Percentiles rank a stretch among this genome's conserved stretches.
Conservation (phyloP, 2,329 filamentous ascomycete species). For the Didymella arachidicola region DNA sequence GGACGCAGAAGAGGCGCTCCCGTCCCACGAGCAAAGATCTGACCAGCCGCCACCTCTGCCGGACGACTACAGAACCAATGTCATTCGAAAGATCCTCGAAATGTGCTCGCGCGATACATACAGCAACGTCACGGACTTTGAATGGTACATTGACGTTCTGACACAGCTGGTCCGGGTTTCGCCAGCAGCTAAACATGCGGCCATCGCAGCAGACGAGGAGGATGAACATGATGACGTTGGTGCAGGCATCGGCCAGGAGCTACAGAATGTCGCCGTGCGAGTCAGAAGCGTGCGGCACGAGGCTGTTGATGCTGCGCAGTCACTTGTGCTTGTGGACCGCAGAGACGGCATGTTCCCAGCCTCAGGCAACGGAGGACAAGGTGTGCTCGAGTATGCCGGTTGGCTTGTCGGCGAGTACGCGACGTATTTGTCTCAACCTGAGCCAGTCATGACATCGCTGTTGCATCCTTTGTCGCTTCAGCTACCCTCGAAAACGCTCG, state of each 20-base stretch:
- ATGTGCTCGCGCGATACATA: slow-evolving; percentile 95
- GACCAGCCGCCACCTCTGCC: slow-evolving; percentile 70
- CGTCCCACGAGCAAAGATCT: slow-evolving; percentile 58
- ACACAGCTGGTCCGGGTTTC: slow-evolving; percentile 80
- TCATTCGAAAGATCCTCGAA: slow-evolving; percentile 81
- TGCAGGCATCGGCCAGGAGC: slow-evolving; percentile 79
- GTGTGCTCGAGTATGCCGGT: slow-evolving; percentile 76
- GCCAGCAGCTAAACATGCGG: slow-evolving; percentile 57
- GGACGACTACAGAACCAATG: slow-evolving; percentile 83
- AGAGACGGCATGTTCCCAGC: slow-evolving; percentile 64
- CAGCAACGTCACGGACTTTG: slow-evolving; percentile 84
- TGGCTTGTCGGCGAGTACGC: slow-evolving; percentile 94
- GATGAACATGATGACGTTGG: slow-evolving; percentile 60
- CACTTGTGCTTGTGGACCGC: slow-evolving; percentile 71
- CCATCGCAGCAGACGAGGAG: slow-evolving; percentile 38
- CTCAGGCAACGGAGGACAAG: slow-evolving; percentile 60
- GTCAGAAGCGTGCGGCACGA: slow-evolving; percentile 82
- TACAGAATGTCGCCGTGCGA: slow-evolving; percentile 90
- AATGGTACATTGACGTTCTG: slow-evolving; percentile 95
- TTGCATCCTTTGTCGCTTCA: slow-evolving; percentile 70
- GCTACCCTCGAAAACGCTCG: slow-evolving; percentile 71
- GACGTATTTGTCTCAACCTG: slow-evolving; percentile 71
- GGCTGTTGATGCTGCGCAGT: slow-evolving; percentile 83
- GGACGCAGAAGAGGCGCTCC: slow-evolving; percentile 63
- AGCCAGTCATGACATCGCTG: slow-evolving; percentile 76